phyloP scores from a whole-genome alignment of 2,329 filamentous ascomycete species.

The Hymenoscyphus fructigenus region DNA sequence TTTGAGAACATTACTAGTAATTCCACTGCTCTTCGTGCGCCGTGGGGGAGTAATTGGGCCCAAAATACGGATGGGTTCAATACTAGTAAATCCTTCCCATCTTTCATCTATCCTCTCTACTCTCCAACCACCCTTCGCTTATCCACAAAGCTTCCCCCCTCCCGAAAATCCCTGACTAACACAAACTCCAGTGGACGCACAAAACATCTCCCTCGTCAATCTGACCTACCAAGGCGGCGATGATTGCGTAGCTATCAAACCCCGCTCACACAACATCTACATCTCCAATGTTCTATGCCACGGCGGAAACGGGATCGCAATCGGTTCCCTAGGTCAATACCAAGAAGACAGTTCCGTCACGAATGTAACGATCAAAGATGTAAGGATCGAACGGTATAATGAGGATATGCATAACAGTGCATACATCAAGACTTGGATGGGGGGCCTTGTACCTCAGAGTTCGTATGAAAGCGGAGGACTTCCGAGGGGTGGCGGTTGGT shows the following conservation, averaged over 20 bases:
- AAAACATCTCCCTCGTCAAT: constrained; percentile 49
- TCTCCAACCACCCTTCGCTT: background rate
- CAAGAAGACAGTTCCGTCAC: constrained; percentile 51
- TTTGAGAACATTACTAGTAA: constrained; percentile 52
- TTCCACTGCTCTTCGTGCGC: constrained; percentile 49
- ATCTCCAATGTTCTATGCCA: constrained; percentile 50
- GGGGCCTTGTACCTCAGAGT: constrained; percentile 45
- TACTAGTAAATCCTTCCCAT: constrained; percentile 39
- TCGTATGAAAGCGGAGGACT: constrained; percentile 49
- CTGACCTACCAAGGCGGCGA: constrained; percentile 56
- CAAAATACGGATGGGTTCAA: constrained; percentile 59
- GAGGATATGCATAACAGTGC: constrained; percentile 48
- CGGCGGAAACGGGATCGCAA: constrained; percentile 55
- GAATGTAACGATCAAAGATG: constrained; percentile 49
- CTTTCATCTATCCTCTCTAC: background rate
- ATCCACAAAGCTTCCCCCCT: background rate
- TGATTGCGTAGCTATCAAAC: constrained; percentile 58
- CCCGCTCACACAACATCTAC: constrained; percentile 51
- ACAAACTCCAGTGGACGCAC: constrained; percentile 45
- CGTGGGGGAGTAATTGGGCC: constrained; percentile 54
- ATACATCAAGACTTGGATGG: constrained; percentile 59
- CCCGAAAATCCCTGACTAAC: background rate
- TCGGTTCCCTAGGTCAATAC: constrained; percentile 56
- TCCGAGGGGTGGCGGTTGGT: constrained; percentile 52
- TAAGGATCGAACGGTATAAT: constrained; percentile 46